A percentile compares a stretch with the other conserved stretches of the same genome.
phyloP scores from a whole-genome alignment of 208 protist genomes.

The Porcisia deanei region DNA sequence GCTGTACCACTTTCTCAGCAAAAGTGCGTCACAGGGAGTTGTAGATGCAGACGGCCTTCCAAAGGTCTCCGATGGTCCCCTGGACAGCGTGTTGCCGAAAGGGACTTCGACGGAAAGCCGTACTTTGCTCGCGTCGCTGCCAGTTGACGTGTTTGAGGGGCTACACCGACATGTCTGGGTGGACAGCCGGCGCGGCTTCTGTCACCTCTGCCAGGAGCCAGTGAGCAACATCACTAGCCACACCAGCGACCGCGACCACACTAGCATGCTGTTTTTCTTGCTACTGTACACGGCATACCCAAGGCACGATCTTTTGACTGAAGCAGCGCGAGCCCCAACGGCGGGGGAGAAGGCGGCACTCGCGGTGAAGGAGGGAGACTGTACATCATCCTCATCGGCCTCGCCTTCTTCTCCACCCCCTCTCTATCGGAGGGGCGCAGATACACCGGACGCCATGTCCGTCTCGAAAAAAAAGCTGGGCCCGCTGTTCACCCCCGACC shows the following conservation, averaged over 20 bases:
- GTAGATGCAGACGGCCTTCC: neutral
- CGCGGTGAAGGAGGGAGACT: neutral
- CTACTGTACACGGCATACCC: conserved; percentile 75
- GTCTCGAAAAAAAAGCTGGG: neutral
- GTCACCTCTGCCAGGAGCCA: conserved; percentile 85
- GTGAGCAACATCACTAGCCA: conserved; percentile 58
- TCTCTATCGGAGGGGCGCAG: neutral
- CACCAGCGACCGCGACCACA: conserved; percentile 82
- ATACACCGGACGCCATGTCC: neutral
- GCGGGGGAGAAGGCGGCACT: conserved; percentile 7
- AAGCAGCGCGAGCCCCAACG: conserved; percentile 5
- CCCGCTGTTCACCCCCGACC: neutral
- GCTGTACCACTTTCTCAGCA: conserved; percentile 11
- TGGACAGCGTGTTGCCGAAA: conserved; percentile 6
- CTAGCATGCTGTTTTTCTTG: conserved; percentile 81
- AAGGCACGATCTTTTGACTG: conserved; percentile 30
- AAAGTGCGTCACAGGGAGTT: neutral
- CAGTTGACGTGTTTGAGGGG: conserved; percentile 62
- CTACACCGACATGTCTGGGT: conserved; percentile 85
- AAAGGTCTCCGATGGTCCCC: neutral
- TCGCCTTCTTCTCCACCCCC: neutral
- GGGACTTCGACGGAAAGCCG: conserved; percentile 42
- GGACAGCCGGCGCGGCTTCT: conserved; percentile 62
- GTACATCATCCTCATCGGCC: neutral
- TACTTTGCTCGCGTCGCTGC: conserved; percentile 20